Evolutionary conservation across 768 basidiomycete genomes (phyloP), one percentile per base, ranked within the genome.

Genomic region (Naematelia aurantialba): DNA sequence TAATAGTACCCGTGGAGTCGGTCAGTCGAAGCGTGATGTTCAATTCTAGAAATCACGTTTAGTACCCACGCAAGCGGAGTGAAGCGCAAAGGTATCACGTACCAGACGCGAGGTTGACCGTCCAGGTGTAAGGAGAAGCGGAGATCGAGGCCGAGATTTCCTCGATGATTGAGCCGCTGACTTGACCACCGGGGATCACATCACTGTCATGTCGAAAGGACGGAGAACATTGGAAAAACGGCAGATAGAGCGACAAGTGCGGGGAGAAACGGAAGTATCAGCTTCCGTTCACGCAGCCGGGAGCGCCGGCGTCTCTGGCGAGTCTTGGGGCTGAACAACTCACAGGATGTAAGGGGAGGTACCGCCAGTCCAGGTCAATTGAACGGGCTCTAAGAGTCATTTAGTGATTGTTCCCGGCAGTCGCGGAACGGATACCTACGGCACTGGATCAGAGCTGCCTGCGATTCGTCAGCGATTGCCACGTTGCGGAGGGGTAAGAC

Each of bases 11-110:
- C 29, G 78, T 82, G 56, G 57, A 73, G 68, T 92, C 90, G 70
- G 82, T 82, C 61, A 91, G 60, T 12, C 78, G 80, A 26, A 90
- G 72, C 52, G 83, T 85, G 56, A 90, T 73, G 42, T 64, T 72
- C 3, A 81, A 82, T n/a, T 79, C 85, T 84, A 58, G 0, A 45
- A 42, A 21, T 17, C 45, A 44, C 4, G 46, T n/a, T 52, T 19
- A 57, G 44, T 47, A 19, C 52, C 30, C 60, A 27, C n/a, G 19
- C n/a, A 39, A 30, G 12, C 19, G 52, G 26, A 21, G 8, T 12
- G 46, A 19, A 25, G 46, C 19, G 19, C 8, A 5, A 25, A 19
- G n/a, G n/a, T n/a, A n/a, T n/a, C n/a, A 63, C 66, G 52, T 29
- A 65, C 69, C 69, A n/a, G 66, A 44, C 42, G 67, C 58, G 55